Conservation (phyloP, 1,284 basidiomycete genomes). For the Mycena citricolor region DNA sequence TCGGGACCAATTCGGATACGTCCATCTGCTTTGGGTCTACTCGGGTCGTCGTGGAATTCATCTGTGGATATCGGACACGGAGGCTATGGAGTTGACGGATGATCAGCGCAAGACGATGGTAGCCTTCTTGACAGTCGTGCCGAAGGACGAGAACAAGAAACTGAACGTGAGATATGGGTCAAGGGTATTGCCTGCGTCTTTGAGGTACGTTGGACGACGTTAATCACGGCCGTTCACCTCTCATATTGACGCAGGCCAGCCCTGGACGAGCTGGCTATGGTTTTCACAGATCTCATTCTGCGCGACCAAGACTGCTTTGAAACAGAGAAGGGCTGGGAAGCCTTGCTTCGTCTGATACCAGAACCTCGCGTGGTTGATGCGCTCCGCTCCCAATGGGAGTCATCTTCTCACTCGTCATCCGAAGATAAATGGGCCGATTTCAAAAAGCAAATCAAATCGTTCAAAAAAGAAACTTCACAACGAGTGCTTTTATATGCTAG, state of each 20-base stretch:
- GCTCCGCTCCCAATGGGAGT: slow-evolving; percentile 67
- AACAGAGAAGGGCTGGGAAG: slow-evolving; percentile 70
- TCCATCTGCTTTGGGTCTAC: slow-evolving; percentile 93
- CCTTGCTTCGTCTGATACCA: slow-evolving; percentile 76
- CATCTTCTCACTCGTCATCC: slow-evolving; percentile 54
- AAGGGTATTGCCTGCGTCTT: slow-evolving; percentile 63
- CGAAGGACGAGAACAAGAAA: slow-evolving; percentile 85
- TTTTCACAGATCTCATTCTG: slow-evolving; percentile 75
- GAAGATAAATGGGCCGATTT: slow-evolving; percentile 76
- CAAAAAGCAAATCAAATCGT: slow-evolving; percentile 37
- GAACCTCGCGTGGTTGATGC: slow-evolving; percentile 48
- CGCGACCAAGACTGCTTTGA: slow-evolving; percentile 87
- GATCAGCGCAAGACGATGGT: slow-evolving; percentile 88
- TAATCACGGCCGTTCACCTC: slow-evolving; percentile 4
- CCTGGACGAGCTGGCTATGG: slow-evolving; percentile 49
- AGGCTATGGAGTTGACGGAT: slow-evolving; percentile 88
- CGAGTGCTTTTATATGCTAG: slow-evolving; percentile 37
- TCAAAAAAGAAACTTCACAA: slow-evolving; percentile 31
- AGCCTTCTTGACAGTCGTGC: slow-evolving; percentile 82
- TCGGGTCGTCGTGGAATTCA: slow-evolving; percentile 98
- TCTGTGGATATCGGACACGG: slow-evolving; percentile 92
- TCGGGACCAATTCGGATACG: slow-evolving; percentile 84
- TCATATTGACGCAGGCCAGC: slow-evolving; percentile 41
- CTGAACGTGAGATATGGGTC: slow-evolving; percentile 68
- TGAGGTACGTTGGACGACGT: slow-evolving; percentile 53